Conservation (phyloP, 2,329 filamentous ascomycete genomes). For the Cryphonectria nitschkei region DNA sequence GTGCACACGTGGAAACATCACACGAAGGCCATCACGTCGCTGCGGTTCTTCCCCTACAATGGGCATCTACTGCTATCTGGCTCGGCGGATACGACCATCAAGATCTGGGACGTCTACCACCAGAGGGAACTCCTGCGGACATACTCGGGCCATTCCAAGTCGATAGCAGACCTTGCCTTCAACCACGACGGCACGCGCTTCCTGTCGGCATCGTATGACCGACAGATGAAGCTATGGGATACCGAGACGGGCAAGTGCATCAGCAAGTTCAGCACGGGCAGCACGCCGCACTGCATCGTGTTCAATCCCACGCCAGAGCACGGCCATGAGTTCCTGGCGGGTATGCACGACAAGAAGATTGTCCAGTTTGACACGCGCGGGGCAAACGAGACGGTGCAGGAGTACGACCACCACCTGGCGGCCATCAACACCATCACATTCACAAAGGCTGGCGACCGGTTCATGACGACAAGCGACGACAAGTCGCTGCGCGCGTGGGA, state of each 20-base stretch:
- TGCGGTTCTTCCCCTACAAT: conserved; percentile 86
- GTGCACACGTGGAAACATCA: conserved; percentile 88
- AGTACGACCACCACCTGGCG: conserved; percentile 98
- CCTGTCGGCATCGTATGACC: conserved; percentile 89
- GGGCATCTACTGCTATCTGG: conserved; percentile 88
- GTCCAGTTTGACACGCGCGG: conserved; percentile 91
- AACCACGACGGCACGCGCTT: conserved; percentile 82
- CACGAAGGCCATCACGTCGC: conserved; percentile 79
- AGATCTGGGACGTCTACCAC: conserved; percentile 95
- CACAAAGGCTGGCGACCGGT: conserved; percentile 89
- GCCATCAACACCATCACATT: conserved; percentile 98
- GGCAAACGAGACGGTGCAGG: conserved; percentile 79
- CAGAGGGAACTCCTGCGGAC: conserved; percentile 84
- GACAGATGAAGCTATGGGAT: conserved; percentile 97
- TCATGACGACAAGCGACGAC: conserved; percentile 98
- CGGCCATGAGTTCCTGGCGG: conserved; percentile 88
- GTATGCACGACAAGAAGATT: conserved; percentile 99
- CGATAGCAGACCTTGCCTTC: conserved; percentile 88
- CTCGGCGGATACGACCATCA: conserved; percentile 88
- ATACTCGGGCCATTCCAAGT: conserved; percentile 89
- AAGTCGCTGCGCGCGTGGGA: conserved; percentile 97
- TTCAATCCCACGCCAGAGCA: conserved; percentile 84
- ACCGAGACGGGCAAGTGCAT: conserved; percentile 92
- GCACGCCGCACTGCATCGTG: conserved; percentile 90
- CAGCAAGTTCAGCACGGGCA: conserved; percentile 87